Percentiles rank a stretch among this genome's conserved stretches.
Evolutionary conservation across 192 early-diverging fungal genomes (phyloP).

Genomic region (Coemansia sp.): DNA sequence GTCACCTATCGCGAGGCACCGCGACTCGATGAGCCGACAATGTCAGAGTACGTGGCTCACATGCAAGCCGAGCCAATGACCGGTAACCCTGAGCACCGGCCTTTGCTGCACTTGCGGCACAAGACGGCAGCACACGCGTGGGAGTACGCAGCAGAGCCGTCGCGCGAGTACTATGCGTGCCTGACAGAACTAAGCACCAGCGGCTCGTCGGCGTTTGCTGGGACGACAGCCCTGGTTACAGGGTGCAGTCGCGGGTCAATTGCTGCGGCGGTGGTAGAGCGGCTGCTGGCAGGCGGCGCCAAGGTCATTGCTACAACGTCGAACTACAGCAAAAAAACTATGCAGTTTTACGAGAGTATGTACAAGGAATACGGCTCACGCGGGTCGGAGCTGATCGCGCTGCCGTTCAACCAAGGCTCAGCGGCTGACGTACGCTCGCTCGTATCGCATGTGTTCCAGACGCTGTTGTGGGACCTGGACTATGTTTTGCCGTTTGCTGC

Average conservation of each 20-base stretch:
- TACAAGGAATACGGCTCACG: constrained; percentile 85
- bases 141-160: constrained; percentile 19
- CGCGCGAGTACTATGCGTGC: constrained; percentile 43
- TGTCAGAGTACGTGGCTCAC: constrained; percentile 81
- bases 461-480: constrained; percentile 86
- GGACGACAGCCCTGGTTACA: constrained; percentile 80
- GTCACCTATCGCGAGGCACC: constrained; percentile 76
- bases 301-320: constrained; percentile 83
- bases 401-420: constrained; percentile 93
- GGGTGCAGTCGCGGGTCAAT: constrained; percentile 91
- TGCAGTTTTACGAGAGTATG: constrained; percentile 82
- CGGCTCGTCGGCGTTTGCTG: constrained; percentile 74
- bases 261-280: constrained; percentile 80
- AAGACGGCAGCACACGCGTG: constrained; percentile 19
- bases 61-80: constrained; percentile 66
- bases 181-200: constrained; percentile 69
- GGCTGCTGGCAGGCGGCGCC: constrained; percentile 70
- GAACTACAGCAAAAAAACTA: constrained; percentile 66
- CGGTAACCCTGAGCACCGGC: constrained; percentile 50
- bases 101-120: constrained; percentile 44
- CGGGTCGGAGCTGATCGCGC: constrained; percentile 82
- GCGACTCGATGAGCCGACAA: constrained; percentile 70
- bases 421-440: constrained; percentile 73
- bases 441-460: constrained; percentile 79
- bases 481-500: constrained; percentile 95